A percentile compares a stretch with the other conserved stretches of the same genome.
phyloP scores from a whole-genome alignment of 2,329 filamentous ascomycete genomes.

The Bipolaris gigantea region DNA sequence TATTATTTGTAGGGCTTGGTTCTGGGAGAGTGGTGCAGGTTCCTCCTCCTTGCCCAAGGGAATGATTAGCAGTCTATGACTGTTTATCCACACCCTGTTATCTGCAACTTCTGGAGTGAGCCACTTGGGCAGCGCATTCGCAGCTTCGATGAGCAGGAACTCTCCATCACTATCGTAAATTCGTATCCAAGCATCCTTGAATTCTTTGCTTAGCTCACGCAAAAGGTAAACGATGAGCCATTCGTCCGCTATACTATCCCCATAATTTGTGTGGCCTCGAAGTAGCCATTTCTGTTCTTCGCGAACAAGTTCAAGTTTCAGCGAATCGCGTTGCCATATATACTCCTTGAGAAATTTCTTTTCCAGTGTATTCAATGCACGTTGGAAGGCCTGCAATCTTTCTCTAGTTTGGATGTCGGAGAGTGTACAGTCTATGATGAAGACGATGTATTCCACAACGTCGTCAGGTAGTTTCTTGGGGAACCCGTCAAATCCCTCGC shows the following conservation, averaged over 20 bases:
- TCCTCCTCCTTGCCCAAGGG: slow-evolving; percentile 50
- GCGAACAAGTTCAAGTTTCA: slow-evolving; percentile 66
- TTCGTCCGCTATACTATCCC: slow-evolving; percentile 94
- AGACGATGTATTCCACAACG: slow-evolving; percentile 81
- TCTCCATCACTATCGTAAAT: slow-evolving; percentile 89
- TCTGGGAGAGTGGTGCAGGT: slow-evolving; percentile 56
- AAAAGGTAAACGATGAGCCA: slow-evolving; percentile 94
- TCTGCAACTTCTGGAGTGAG: slow-evolving; percentile 86
- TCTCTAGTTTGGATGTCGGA: slow-evolving; percentile 60
- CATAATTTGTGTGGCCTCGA: slow-evolving; percentile 79
- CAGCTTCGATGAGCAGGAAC: slow-evolving; percentile 92
- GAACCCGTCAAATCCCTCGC: slow-evolving; percentile 66
- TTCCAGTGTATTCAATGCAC: slow-evolving; percentile 64
- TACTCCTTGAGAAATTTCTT: slow-evolving; percentile 75
- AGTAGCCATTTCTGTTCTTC: slow-evolving; percentile 65
- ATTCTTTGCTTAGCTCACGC: slow-evolving; percentile 74
- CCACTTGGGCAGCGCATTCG: slow-evolving; percentile 85
- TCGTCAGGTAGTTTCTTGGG: slow-evolving; percentile 76
- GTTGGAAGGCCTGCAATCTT: slow-evolving; percentile 72
- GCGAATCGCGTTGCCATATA: slow-evolving; percentile 90
- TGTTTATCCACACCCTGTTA: slow-evolving; percentile 86
- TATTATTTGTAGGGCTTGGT: slow-evolving; percentile 67
- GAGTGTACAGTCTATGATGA: slow-evolving; percentile 64
- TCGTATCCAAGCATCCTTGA: slow-evolving; percentile 76
- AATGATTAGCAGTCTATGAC: slow-evolving; percentile 74